Evolutionary conservation across 1,139 yeast genomes (phyloP).

Genomic region (Geotrichum phurueaensis): DNA sequence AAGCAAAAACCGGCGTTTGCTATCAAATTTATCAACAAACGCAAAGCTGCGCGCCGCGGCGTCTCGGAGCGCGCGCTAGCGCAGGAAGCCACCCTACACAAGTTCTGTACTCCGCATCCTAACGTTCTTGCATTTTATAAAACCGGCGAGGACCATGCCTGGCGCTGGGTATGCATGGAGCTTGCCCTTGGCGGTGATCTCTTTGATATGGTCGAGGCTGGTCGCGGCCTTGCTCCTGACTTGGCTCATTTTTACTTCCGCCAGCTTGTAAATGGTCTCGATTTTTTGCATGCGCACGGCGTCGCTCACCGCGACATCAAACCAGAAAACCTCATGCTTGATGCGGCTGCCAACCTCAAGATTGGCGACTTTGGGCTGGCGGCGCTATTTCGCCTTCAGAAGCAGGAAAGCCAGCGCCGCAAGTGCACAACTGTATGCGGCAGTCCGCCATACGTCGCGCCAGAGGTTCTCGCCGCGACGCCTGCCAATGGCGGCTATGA

Average conservation of each 20-base stretch:
- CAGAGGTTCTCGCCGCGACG: conserved; percentile 44
- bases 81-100: conserved; percentile 50
- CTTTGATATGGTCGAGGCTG: conserved; percentile 60
- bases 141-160: conserved; percentile 47
- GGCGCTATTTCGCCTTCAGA: conserved; percentile 44
- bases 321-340: conserved; percentile 82
- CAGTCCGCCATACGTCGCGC: conserved; percentile 69
- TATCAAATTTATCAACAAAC: conserved; percentile 50
- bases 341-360: conserved; percentile 56
- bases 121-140: conserved; percentile 51
- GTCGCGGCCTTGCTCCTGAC: conserved; percentile 58
- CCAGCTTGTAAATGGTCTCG: conserved; percentile 53
- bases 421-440: conserved; percentile 47
- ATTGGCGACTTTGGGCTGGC: conserved; percentile 67
- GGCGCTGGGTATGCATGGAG: conserved; percentile 61
- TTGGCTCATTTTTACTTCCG: conserved; percentile 63
- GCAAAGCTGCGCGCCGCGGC: conserved; percentile 42
- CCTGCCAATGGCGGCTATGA: conserved; percentile 35
- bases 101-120: conserved; percentile 50
- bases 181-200: conserved; percentile 65
- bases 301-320: conserved; percentile 86
- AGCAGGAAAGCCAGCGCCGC: conserved; percentile 51
- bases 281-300: conserved; percentile 58
- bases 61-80: conserved; percentile 44
- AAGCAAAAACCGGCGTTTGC: conserved; percentile 38